Percentiles rank a stretch among this genome's conserved stretches.
Evolutionary conservation across 805 yeast species (phyloP).

Genomic region (Wickerhamomyces subpelliculosus): DNA sequence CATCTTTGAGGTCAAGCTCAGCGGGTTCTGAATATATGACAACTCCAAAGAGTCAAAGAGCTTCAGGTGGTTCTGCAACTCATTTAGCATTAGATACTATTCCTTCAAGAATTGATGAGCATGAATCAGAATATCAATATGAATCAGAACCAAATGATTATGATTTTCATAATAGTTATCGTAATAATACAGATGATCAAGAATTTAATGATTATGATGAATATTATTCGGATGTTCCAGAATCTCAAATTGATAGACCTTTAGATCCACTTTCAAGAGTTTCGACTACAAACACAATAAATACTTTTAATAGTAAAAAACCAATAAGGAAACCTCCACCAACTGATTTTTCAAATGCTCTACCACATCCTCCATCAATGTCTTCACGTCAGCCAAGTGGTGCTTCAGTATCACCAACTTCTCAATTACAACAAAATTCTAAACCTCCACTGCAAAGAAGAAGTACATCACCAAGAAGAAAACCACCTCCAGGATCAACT

Average conservation of each 20-base stretch:
- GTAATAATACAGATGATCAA: background rate
- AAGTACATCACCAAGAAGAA: conserved; percentile 17
- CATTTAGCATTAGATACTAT: background rate
- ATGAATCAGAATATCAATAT: background rate
- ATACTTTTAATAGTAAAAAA: background rate
- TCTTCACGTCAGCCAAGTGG: too few relatives aligned
- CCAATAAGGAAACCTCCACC: conserved; percentile 21
- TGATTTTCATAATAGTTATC: background rate
- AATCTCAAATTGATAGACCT: too few relatives aligned
- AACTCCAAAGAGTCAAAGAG: background rate
- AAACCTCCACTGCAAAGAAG: conserved; percentile 2
- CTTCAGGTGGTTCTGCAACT: background rate
- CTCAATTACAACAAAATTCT: background rate
- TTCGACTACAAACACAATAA: background rate
- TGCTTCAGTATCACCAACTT: too few relatives aligned
- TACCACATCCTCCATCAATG: conserved; percentile 8
- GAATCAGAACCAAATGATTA: conserved; percentile 1
- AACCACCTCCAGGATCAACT: conserved; percentile 14
- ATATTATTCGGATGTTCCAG: background rate
- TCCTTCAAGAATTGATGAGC: conserved; percentile 1
- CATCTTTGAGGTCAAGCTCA: background rate
- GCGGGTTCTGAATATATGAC: background rate
- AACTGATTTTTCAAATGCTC: background rate
- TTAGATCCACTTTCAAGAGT: too few relatives aligned
- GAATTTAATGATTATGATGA: conserved; percentile 3